Conservation (phyloP, 345 rosid species). For the Salix exigua region DNA sequence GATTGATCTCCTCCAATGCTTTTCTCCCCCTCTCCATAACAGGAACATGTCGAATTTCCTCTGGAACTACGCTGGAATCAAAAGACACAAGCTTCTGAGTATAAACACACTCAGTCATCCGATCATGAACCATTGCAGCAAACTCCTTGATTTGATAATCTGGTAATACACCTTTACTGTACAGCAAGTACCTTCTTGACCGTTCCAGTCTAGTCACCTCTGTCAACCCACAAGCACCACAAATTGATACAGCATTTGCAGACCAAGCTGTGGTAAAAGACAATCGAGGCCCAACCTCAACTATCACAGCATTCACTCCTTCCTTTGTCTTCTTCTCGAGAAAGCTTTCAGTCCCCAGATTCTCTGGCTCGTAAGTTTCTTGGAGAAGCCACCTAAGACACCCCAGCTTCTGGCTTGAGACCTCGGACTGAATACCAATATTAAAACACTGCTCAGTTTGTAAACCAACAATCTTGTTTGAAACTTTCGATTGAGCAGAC, state of each 20-base stretch:
- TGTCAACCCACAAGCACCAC: slow-evolving; percentile 66
- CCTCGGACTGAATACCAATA: slow-evolving; percentile 46
- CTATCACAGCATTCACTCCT: slow-evolving; percentile 48
- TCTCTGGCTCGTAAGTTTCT: slow-evolving; percentile 90
- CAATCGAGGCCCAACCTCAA: slow-evolving; percentile 85
- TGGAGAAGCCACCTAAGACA: slow-evolving; percentile 80
- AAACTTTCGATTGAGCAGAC: slow-evolving; percentile 56
- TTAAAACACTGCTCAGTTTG: slow-evolving; percentile 85
- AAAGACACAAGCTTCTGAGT: slow-evolving; percentile 54
- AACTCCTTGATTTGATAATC: slow-evolving; percentile 59
- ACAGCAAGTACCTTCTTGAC: slow-evolving; percentile 77
- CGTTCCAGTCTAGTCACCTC: slow-evolving; percentile 83
- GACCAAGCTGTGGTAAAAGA: slow-evolving; percentile 98
- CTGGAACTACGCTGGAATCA: slow-evolving; percentile 61
- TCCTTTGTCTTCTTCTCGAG: slow-evolving; percentile 69
- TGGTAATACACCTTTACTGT: slow-evolving; percentile 46
- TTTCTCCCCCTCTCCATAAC: slow-evolving; percentile 81
- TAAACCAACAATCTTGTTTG: slow-evolving; percentile 64
- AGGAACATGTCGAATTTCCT: slow-evolving; percentile 66
- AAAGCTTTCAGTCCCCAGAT: slow-evolving; percentile 66
- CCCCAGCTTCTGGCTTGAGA: slow-evolving; percentile 46
- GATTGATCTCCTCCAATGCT: slow-evolving; percentile 87
- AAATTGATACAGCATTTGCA: slow-evolving; percentile 81
- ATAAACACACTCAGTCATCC: slow-evolving; percentile 88
- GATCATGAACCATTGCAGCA: slow-evolving; percentile 79